Evolutionary conservation across 75 land plant genomes (phyloP).

Genomic region (Sequoia sempervirens): DNA sequence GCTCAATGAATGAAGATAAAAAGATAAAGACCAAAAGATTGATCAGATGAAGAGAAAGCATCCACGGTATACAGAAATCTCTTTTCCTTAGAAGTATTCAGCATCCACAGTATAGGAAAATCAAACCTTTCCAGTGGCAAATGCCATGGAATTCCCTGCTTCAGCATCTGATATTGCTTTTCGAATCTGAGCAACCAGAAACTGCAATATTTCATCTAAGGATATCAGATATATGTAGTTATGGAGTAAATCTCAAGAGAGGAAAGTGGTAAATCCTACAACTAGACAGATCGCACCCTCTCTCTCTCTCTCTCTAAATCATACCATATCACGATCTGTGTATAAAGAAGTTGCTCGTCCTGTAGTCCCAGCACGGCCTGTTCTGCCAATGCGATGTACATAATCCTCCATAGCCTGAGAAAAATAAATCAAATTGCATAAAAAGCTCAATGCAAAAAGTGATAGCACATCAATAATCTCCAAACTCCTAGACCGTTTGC

Average conservation of each 20-base stretch:
- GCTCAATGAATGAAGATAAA: not conserved
- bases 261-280: conserved; percentile 2
- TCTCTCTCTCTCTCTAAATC: not conserved
- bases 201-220: conserved; percentile 25
- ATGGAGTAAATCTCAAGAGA: not conserved
- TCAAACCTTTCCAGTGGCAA: conserved; percentile 71
- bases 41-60: not conserved
- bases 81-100: not conserved
- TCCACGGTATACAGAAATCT: not conserved
- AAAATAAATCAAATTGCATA: not conserved
- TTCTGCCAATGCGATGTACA: conserved; percentile 84
- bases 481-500: not conserved
- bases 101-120: not conserved
- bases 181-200: conserved; percentile 67
- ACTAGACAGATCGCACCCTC: not conserved
- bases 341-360: conserved; percentile 78
- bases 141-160: conserved; percentile 66
- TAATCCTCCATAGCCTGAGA: conserved; percentile 71
- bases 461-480: not conserved
- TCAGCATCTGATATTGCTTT: conserved; percentile 71
- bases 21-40: not conserved
- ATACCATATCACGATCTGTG: conserved; percentile 70
- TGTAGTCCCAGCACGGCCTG: conserved; percentile 75
- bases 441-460: not conserved
- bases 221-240: not conserved